phyloP scores from a whole-genome alignment of 345 rosid species.

The Theobroma cacao region DNA sequence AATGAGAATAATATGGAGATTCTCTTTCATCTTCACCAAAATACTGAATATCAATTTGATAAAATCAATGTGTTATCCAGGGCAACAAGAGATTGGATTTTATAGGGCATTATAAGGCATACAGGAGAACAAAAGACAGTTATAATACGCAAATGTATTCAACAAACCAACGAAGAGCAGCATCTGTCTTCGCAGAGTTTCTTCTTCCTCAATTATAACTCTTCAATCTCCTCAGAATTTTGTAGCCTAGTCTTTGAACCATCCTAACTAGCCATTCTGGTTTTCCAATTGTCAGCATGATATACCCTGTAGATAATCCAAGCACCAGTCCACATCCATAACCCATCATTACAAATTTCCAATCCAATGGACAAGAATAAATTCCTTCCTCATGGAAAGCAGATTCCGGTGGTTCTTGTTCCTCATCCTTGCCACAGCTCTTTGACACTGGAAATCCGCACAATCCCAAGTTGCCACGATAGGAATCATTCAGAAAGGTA shows the following conservation, averaged over 20 bases:
- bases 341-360: background rate
- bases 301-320: background rate
- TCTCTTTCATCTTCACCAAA: too few species aligned
- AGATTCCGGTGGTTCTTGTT: background rate
- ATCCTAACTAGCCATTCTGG: background rate
- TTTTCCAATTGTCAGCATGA: background rate
- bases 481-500: background rate
- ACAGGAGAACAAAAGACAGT: too few species aligned
- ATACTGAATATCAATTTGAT: too few species aligned
- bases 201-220: background rate
- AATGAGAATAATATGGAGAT: too few species aligned
- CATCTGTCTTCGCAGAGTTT: background rate
- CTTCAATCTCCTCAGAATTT: too few species aligned
- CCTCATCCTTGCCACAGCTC: background rate
- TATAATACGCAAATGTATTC: too few species aligned
- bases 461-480: background rate
- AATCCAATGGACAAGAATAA: background rate
- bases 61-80: too few species aligned
- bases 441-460: background rate
- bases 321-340: background rate
- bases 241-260: background rate
- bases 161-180: background rate
- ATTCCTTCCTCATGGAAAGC: background rate
- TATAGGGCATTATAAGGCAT: too few species aligned
- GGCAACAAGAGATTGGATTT: too few species aligned